phyloP scores from a whole-genome alignment of 169 alveolate species.

The Cryptosporidium bovis region DNA sequence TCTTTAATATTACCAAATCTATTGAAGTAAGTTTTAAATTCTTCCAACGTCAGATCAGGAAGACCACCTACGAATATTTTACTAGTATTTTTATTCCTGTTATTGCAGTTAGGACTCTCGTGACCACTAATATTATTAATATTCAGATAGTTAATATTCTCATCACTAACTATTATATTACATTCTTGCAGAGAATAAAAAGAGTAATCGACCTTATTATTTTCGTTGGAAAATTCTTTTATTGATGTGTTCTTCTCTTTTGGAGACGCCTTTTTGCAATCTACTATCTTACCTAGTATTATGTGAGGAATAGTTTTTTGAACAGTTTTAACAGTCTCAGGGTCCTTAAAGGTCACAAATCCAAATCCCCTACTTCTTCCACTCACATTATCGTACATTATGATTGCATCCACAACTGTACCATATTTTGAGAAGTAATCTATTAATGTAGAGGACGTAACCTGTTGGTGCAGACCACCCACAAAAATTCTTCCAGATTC shows the following conservation, averaged over 20 bases:
- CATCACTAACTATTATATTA: neutral
- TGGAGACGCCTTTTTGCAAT: slow-evolving; percentile 79
- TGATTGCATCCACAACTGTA: slow-evolving; percentile 77
- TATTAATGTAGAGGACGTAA: slow-evolving; percentile 75
- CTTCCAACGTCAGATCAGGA: slow-evolving; percentile 82
- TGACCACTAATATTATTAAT: neutral
- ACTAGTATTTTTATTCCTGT: slow-evolving; percentile 33
- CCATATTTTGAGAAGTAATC: slow-evolving; percentile 79
- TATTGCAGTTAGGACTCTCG: neutral
- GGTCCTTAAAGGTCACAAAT: slow-evolving; percentile 78
- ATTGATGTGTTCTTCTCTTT: slow-evolving; percentile 24
- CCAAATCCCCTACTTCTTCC: slow-evolving; percentile 86
- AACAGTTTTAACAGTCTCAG: slow-evolving; percentile 62
- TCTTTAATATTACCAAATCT: slow-evolving; percentile 89
- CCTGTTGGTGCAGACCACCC: slow-evolving; percentile 80
- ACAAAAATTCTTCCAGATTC: slow-evolving; percentile 78
- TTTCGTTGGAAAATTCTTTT: neutral
- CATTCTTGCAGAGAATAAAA: neutral
- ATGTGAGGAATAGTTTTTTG: slow-evolving; percentile 49
- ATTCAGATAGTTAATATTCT: neutral
- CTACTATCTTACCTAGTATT: slow-evolving; percentile 78
- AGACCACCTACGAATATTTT: slow-evolving; percentile 94
- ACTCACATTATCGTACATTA: slow-evolving; percentile 81
- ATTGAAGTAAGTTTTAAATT: slow-evolving; percentile 85
- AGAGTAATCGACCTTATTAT: neutral